Percentiles rank a stretch among this genome's conserved stretches.
These are phyloP conservation scores for Dalbergia oliveri DNA, from an alignment of 306 rosid genomes.

Conservation along the genomic window DNA sequence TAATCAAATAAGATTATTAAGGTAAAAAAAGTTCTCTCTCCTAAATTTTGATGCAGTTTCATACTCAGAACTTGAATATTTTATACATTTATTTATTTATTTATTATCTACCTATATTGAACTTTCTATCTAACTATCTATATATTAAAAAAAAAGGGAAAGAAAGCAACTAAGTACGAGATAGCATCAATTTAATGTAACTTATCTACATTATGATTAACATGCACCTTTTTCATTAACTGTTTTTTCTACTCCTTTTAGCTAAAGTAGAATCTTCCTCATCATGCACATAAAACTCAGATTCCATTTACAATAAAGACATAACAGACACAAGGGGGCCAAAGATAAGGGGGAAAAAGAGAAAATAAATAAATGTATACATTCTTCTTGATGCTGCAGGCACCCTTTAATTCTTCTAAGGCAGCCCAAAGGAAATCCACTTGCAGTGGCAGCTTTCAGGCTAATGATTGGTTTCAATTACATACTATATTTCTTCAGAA, in stretches of 20 bases:
- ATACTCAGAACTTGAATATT: no score
- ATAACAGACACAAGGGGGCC: conserved; percentile 25
- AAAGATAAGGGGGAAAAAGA: not conserved
- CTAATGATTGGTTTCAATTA: conserved; percentile 12
- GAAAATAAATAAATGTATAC: not conserved
- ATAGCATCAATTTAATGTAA: not conserved
- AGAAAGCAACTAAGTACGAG: not conserved
- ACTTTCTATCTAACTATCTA: no score
- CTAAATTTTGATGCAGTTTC: no score
- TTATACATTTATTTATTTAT: no score
- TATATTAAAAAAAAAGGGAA: not conserved
- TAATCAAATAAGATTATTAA: no score
- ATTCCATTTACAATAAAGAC: conserved; percentile 54
- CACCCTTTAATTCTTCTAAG: conserved; percentile 53
- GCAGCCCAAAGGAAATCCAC: conserved; percentile 41
- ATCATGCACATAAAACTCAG: conserved; percentile 49
- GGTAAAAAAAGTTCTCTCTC: no score
- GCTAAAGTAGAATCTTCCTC: conserved; percentile 47
- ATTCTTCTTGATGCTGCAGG: conserved; percentile 27
- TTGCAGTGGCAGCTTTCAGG: not conserved
- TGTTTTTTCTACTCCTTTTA: conserved; percentile 10
- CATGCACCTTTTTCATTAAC: not conserved
- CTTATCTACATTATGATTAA: not conserved
- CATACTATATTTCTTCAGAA: conserved; percentile 55
- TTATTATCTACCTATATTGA: no score